A percentile compares a stretch with the other conserved stretches of the same genome.
Evolutionary conservation across 768 basidiomycete species (phyloP).

Genomic region (Gloeostereum incarnatum): DNA sequence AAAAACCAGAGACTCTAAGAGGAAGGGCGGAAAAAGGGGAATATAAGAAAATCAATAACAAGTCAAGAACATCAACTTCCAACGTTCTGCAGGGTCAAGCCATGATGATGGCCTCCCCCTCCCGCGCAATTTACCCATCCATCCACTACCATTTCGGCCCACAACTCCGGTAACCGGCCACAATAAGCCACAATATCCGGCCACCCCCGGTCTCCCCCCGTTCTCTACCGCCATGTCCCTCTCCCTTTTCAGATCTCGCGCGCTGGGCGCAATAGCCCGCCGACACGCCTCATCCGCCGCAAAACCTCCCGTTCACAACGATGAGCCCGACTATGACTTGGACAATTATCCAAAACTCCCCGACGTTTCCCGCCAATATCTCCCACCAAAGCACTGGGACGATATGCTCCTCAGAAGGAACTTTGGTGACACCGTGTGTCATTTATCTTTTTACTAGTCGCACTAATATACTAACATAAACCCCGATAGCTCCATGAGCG

Average conservation of each 20-base stretch:
- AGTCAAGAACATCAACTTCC: conserved; percentile 25
- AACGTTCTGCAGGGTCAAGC: conserved; percentile 12
- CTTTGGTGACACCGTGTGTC: conserved; percentile 66
- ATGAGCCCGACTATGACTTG: conserved; percentile 12
- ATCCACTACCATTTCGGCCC: no score
- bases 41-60: conserved; percentile 3
- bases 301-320: conserved; percentile 15
- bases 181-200: not conserved
- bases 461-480: conserved; percentile 7
- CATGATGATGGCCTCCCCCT: no score
- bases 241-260: no score
- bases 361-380: conserved; percentile 52
- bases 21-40: conserved; percentile 9
- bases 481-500: conserved; percentile 59
- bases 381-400: conserved; percentile 63
- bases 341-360: conserved; percentile 62
- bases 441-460: conserved; percentile 5
- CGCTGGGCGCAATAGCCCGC: no score
- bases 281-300: conserved; percentile 11
- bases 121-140: no score
- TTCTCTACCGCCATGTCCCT: not conserved
- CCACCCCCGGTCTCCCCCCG: not conserved
- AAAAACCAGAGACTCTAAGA: conserved; percentile 6
- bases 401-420: conserved; percentile 72
- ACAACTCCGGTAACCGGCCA: no score